Conservation (phyloP, 108 stramenopile genomes). For the Cyclostephanos invisitatus region DNA sequence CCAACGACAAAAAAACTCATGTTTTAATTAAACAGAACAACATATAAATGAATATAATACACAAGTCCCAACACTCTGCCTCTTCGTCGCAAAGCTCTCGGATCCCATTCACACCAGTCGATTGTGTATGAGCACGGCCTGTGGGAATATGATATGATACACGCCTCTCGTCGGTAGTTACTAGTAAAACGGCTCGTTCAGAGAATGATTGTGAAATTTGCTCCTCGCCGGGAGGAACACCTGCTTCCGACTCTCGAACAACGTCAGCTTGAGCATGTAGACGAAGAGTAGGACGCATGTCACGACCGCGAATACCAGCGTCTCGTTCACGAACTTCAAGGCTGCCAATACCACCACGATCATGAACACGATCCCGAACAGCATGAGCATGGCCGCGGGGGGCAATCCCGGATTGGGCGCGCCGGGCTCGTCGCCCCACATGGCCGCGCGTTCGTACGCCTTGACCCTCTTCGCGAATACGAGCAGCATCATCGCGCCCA, state of each 20-base stretch:
- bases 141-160: too few relatives aligned
- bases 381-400: constrained; percentile 71
- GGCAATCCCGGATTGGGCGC: constrained; percentile 57
- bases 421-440: constrained; percentile 66
- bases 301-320: constrained; percentile 83
- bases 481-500: constrained; percentile 84
- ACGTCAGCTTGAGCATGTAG: constrained; percentile 88
- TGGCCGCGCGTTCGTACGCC: constrained; percentile 55
- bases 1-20: too few relatives aligned
- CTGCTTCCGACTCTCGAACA: constrained; percentile 71
- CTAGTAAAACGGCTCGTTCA: constrained; percentile 45
- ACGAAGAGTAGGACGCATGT: constrained; percentile 83
- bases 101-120: too few relatives aligned
- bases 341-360: constrained; percentile 69
- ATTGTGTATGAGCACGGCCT: too few relatives aligned
- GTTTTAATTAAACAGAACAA: too few relatives aligned
- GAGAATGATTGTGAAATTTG: constrained; percentile 29
- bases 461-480: constrained; percentile 80
- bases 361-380: constrained; percentile 65
- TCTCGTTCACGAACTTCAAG: constrained; percentile 85
- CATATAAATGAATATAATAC: too few relatives aligned
- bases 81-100: too few relatives aligned
- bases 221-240: constrained; percentile 44
- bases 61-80: too few relatives aligned
- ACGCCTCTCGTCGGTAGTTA: neutral